A percentile compares a stretch with the other conserved stretches of the same genome.
Evolutionary conservation across 495 filamentous ascomycete species (phyloP).

Genomic region (Penicillium angulare): DNA sequence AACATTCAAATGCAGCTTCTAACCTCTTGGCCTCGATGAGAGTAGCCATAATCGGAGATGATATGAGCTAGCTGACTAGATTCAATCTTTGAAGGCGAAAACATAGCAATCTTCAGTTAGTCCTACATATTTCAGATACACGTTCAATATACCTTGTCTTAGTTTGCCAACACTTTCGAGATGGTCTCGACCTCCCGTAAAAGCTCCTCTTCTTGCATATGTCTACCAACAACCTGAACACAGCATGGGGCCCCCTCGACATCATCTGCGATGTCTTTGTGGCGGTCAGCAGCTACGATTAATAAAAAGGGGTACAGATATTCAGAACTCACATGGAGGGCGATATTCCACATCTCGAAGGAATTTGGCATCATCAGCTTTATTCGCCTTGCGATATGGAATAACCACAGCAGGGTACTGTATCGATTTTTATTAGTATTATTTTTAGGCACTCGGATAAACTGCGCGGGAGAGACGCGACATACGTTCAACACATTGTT

Average conservation of each 20-base stretch:
- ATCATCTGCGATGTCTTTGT: too few relatives aligned
- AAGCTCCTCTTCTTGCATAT: conserved; percentile 18
- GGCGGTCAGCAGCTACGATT: too few relatives aligned
- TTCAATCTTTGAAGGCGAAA: too few relatives aligned
- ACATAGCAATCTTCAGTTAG: too few relatives aligned
- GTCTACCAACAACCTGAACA: conserved; percentile 14
- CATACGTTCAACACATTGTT: conserved; percentile 14
- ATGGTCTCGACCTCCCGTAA: neutral
- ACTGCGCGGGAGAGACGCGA: too few relatives aligned
- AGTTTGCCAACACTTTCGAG: too few relatives aligned
- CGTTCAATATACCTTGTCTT: too few relatives aligned
- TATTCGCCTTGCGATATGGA: conserved; percentile 16
- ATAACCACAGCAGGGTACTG: conserved; percentile 21
- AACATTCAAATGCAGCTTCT: conserved; percentile 82
- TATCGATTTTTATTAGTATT: neutral
- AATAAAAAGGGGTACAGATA: too few relatives aligned
- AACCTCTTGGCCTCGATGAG: conserved; percentile 2
- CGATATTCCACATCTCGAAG: conserved; percentile 16
- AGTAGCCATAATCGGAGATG: neutral
- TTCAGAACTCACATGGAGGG: conserved; percentile 15
- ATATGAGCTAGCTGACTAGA: too few relatives aligned
- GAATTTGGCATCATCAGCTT: conserved; percentile 11
- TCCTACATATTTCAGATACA: too few relatives aligned
- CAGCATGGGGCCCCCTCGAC: conserved; percentile 21
- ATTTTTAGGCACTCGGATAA: too few relatives aligned